Base-by-base conservation (phyloP, 140 eudicot genomes). In the Flaveria floridana region DNA sequence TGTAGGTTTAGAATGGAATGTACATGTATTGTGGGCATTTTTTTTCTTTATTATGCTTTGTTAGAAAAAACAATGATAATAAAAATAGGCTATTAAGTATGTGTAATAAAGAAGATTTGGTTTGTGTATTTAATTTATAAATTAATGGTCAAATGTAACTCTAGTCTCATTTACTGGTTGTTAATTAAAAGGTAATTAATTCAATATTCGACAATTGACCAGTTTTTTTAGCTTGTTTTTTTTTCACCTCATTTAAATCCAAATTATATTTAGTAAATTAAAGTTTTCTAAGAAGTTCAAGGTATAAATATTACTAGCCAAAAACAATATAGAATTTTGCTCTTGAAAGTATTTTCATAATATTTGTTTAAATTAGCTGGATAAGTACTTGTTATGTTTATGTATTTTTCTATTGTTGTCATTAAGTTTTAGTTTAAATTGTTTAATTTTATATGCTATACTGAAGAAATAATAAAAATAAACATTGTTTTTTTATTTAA, bases 141-240 rank as follows among this genome's bases (percentile, higher is more conserved):
- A 4, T 75, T 51, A 80, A 80, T 75, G 37, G 72, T 19, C 58
- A 63, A 80, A 50, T 69, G 84, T 80, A 80, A 80, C 84, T 75
- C 81, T 15, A 39, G 26, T 11, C 73, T 75, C 84, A 80, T 75
- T 80, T 61, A 80, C 46, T 58, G 25, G 53, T 47, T 75, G 72
- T 74, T 58, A 56, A 57, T 68, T 74, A 68, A 74, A 73, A 57
- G n/a, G 26, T 50, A 63, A 41, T 78, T 19, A 61, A 78, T 63
- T 71, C 70, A 3, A 20, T 48, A 15, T 58, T 70, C 28, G 13
- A 48, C 15, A 18, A 30, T 71, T 78, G 77, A 65, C 78, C 69
- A 78, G 12, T 62, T 61, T 78, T 78, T 30, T 41, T 28, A 18
- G 21, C 23, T 23, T 39, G 37, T 30, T 30, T 42, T 11, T 11